Percentiles rank a stretch among this genome's conserved stretches.
Evolutionary conservation across 2,329 filamentous ascomycete species (phyloP).

Genomic region (Biscogniauxia marginata): DNA sequence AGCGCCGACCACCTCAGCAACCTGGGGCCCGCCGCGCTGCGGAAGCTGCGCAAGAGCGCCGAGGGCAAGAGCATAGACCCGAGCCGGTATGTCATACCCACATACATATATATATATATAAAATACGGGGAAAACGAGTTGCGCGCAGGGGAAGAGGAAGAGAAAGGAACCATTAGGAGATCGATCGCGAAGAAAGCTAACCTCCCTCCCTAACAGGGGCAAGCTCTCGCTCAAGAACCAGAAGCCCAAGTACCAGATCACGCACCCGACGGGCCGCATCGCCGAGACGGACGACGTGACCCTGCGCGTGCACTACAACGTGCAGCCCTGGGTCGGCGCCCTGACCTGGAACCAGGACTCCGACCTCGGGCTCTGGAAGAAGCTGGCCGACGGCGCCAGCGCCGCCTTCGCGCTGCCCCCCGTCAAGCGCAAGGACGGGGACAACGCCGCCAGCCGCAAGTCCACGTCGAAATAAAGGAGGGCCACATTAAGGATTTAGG

Average conservation of each 20-base stretch:
- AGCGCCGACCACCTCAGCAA: slow-evolving; percentile 63
- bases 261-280: slow-evolving; percentile 78
- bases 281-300: slow-evolving; percentile 72
- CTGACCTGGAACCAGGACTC: slow-evolving; percentile 73
- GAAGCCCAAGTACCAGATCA: slow-evolving; percentile 95
- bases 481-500: too few species aligned
- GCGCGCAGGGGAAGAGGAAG: neutral
- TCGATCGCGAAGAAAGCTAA: too few species aligned
- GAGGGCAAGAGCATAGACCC: slow-evolving; percentile 61
- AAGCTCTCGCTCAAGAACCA: slow-evolving; percentile 78
- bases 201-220: too few species aligned
- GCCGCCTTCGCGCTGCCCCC: slow-evolving; percentile 63
- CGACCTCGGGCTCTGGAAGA: slow-evolving; percentile 63
- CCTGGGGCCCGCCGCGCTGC: slow-evolving; percentile 57
- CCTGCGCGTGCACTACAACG: slow-evolving; percentile 87
- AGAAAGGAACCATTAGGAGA: neutral
- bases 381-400: slow-evolving; percentile 62
- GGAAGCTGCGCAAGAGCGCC: slow-evolving; percentile 60
- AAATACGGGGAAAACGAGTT: too few species aligned
- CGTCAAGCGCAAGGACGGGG: slow-evolving; percentile 58
- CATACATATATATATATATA: neutral
- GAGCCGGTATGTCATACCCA: slow-evolving; percentile 43
- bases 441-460: slow-evolving; percentile 21
- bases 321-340: slow-evolving; percentile 93
- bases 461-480: slow-evolving; percentile 2